phyloP scores from a whole-genome alignment of 2,329 filamentous ascomycete species.

The Epichloe sp. region DNA sequence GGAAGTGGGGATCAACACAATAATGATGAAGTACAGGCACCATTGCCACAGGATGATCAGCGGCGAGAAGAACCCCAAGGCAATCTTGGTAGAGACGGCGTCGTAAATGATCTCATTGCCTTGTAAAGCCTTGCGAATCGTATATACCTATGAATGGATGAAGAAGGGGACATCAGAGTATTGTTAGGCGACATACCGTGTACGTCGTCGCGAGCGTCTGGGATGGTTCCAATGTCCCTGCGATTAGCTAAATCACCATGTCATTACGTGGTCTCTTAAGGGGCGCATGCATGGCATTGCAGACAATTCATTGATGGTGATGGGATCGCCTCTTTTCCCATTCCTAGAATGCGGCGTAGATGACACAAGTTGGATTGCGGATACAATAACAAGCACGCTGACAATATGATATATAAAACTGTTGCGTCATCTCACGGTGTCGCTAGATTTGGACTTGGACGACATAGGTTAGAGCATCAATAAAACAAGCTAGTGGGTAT shows the following conservation, averaged over 20 bases:
- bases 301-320: background rate
- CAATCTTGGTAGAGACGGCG: background rate
- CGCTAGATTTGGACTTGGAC: no score
- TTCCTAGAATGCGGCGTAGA: background rate
- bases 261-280: background rate
- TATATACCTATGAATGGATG: background rate
- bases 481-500: no score
- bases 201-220: background rate
- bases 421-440: background rate
- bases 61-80: background rate
- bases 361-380: background rate
- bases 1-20: background rate
- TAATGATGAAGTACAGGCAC: conserved; percentile 1
- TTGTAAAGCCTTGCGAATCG: background rate
- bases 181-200: background rate
- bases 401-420: background rate
- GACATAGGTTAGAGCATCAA: no score
- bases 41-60: conserved; percentile 1
- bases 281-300: background rate
- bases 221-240: background rate
- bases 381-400: background rate
- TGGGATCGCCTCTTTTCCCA: no score
- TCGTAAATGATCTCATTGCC: conserved; percentile 3
- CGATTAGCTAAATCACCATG: background rate
- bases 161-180: background rate